These are phyloP conservation scores for Fusarium sp. DNA, from an alignment of 2,329 filamentous ascomycete genomes.

Conservation along the genomic window DNA sequence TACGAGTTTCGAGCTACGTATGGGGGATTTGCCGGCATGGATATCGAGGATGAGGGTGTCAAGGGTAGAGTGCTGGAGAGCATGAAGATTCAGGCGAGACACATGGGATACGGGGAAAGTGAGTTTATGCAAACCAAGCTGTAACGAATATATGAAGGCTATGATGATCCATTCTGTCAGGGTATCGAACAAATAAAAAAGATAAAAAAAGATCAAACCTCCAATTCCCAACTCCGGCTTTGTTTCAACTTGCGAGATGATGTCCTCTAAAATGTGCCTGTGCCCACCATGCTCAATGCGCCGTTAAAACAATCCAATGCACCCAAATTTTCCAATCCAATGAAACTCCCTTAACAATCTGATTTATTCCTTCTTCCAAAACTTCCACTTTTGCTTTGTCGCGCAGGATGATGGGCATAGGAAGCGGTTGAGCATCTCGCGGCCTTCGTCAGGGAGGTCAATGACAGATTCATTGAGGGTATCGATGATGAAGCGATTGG, in stretches of 20 bases:
- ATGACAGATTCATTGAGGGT: constrained; percentile 54
- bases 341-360: not conserved
- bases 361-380: constrained; percentile 46
- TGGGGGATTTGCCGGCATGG: constrained; percentile 73
- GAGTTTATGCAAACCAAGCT: constrained; percentile 50
- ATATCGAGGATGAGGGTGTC: constrained; percentile 68
- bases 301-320: not conserved
- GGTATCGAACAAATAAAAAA: constrained; percentile 23
- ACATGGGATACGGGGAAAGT: constrained; percentile 60
- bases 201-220: not conserved
- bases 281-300: not conserved
- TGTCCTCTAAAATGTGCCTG: not conserved
- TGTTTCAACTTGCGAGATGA: not conserved
- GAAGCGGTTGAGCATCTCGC: constrained; percentile 50
- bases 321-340: not conserved
- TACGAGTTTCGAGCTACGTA: constrained; percentile 75
- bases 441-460: constrained; percentile 52
- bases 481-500: constrained; percentile 56
- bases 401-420: constrained; percentile 33
- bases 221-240: constrained; percentile 13
- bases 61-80: constrained; percentile 78
- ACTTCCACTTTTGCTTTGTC: constrained; percentile 43
- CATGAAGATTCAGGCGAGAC: constrained; percentile 77
- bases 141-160: constrained; percentile 8
- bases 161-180: constrained; percentile 31